Evolutionary conservation across 2,329 filamentous ascomycete species (phyloP).

Genomic region (Phyllosticta paracitricarpa): DNA sequence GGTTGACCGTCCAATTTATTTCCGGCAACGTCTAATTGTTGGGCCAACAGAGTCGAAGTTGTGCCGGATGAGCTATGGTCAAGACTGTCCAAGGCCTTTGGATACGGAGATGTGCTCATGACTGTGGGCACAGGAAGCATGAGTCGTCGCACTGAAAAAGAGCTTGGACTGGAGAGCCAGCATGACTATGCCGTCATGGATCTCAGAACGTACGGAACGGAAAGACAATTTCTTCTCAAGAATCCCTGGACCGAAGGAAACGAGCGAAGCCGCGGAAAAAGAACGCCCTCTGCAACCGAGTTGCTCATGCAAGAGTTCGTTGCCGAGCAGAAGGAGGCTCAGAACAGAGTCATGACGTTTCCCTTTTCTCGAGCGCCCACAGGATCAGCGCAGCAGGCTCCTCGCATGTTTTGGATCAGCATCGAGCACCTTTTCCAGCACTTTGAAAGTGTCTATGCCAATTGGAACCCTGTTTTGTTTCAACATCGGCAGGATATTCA

Average conservation of each 20-base stretch:
- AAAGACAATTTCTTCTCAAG: conserved; percentile 70
- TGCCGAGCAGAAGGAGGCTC: not conserved
- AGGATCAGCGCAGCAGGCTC: conserved; percentile 29
- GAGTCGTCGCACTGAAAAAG: conserved; percentile 63
- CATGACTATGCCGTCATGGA: conserved; percentile 92
- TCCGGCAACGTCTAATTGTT: not conserved
- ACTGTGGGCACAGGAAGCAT: conserved; percentile 85
- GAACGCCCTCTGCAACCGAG: not conserved
- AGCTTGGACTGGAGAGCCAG: conserved; percentile 73
- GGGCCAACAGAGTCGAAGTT: conserved; percentile 41
- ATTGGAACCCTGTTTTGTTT: conserved; percentile 91
- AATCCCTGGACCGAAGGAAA: conserved; percentile 90
- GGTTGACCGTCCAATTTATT: conserved; percentile 7
- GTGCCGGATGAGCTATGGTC: conserved; percentile 69
- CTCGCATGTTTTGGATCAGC: conserved; percentile 90
- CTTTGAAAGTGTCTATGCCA: conserved; percentile 92
- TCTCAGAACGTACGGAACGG: conserved; percentile 54
- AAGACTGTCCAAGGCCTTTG: conserved; percentile 63
- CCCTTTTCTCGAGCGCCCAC: not conserved
- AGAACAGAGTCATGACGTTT: not conserved
- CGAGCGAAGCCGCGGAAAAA: conserved; percentile 54
- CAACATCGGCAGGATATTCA: conserved; percentile 75
- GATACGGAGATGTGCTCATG: conserved; percentile 69
- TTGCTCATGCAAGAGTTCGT: not conserved
- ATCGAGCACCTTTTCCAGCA: conserved; percentile 80